Conservation (phyloP, 2,329 filamentous ascomycete species). For the Penicillium palitans region DNA sequence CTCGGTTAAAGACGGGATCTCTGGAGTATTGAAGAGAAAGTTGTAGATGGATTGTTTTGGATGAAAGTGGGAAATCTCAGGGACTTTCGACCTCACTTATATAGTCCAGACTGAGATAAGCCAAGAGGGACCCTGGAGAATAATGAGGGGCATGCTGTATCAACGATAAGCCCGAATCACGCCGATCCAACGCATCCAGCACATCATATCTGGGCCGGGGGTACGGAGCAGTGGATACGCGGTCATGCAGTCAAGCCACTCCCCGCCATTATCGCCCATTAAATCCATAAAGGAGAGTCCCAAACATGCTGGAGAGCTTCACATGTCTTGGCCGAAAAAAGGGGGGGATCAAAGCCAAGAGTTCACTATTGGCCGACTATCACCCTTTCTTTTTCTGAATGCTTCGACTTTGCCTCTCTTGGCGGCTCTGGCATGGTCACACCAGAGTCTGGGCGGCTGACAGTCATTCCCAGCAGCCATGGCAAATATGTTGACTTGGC, state of each 20-base stretch:
- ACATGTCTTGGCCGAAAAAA: conserved; percentile 33
- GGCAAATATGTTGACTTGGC: conserved; percentile 20
- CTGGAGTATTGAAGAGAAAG: not conserved
- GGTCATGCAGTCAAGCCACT: conserved; percentile 21
- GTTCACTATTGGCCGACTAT: conserved; percentile 30
- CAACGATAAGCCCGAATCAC: conserved; percentile 23
- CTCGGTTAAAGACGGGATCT: conserved; percentile 9
- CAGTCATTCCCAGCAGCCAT: conserved; percentile 17
- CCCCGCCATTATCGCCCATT: conserved; percentile 25
- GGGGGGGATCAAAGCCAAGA: conserved; percentile 26
- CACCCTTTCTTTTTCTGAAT: conserved; percentile 21
- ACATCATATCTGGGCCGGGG: conserved; percentile 23
- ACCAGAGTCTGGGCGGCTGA: conserved; percentile 12
- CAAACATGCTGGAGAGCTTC: conserved; percentile 23
- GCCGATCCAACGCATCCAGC: conserved; percentile 28
- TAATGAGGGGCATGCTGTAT: conserved; percentile 29
- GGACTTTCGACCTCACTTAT: conserved; percentile 29
- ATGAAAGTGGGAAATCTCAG: conserved; percentile 6
- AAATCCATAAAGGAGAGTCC: conserved; percentile 15
- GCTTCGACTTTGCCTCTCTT: conserved; percentile 30
- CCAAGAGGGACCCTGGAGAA: conserved; percentile 22
- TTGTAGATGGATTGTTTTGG: not conserved
- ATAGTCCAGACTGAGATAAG: conserved; percentile 27
- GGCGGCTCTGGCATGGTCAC: conserved; percentile 25
- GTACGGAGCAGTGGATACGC: conserved; percentile 20